Evolutionary conservation across 768 basidiomycete genomes (phyloP).

Genomic region (Tulasnella sp.): DNA sequence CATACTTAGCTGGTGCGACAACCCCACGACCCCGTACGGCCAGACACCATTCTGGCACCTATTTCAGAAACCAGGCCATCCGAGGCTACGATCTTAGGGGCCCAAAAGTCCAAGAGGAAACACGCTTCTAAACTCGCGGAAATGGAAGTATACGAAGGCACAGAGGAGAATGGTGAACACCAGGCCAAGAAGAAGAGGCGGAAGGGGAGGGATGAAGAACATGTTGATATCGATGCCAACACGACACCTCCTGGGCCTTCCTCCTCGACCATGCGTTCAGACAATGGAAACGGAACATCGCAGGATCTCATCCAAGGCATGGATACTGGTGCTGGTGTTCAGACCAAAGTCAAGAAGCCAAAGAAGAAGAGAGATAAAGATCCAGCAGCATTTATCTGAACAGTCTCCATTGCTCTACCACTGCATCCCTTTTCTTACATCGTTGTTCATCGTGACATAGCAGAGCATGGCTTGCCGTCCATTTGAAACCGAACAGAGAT

Average conservation of each 20-base stretch:
- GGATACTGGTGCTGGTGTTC: neutral
- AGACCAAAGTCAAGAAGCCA: neutral
- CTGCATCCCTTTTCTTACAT: no score
- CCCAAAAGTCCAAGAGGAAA: neutral
- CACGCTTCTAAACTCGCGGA: neutral
- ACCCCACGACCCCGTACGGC: neutral
- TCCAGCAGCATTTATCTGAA: neutral
- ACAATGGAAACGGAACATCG: neutral
- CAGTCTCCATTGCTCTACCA: no score
- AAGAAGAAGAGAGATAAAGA: neutral
- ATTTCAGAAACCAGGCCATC: neutral
- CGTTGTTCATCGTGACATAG: no score
- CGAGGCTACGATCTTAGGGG: neutral
- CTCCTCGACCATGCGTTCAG: neutral
- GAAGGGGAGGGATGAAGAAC: neutral
- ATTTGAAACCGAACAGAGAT: no score
- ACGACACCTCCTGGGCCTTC: neutral
- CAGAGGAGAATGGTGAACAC: no score
- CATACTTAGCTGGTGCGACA: no score
- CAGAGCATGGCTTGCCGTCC: no score
- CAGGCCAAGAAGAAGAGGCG: neutral
- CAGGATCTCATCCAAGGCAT: neutral
- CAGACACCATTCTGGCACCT: neutral
- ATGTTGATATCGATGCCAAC: neutral
- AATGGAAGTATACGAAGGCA: neutral